Base-by-base conservation (phyloP, 163 green algal species). In the Trebouxia gelatinosa region DNA sequence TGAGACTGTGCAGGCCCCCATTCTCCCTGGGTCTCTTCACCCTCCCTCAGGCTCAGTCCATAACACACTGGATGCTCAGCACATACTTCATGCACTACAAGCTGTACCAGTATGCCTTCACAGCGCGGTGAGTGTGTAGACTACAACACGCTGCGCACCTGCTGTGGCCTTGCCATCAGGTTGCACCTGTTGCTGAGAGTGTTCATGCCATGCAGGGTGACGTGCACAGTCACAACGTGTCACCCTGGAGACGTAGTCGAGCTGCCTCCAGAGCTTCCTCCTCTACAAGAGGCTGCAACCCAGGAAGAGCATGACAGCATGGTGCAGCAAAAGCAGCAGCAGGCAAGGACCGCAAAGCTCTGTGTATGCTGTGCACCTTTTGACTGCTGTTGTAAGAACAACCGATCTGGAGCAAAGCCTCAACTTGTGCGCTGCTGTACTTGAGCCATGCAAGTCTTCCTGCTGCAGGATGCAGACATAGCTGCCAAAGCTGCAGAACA, bases 71-170 rank as follows among this genome's bases (percentile, higher is more conserved):
- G 84, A 84, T 86, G 61, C 68, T 93, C n/a, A 79, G 87, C 61
- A 88, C 84, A 26, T 95, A 93, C 80, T 95, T 40, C 75, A 82
- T 84, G 37, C 88, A 92, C 72, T 93, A 91, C 82, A 93, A 93
- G 79, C 83, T 93, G 43, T 93, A 94, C 81, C 84, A 90, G 79
- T 91, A 91, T 70, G 78, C 81, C 21, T 93, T 89, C 81, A 89
- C 83, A n/a, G n/a, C n/a, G n/a, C n/a, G n/a, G n/a, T n/a, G n/a
- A n/a, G n/a, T n/a, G n/a, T n/a, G n/a, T n/a, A n/a, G n/a, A n/a
- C n/a, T n/a, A n/a, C n/a, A n/a, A n/a, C n/a, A n/a, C n/a, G n/a
- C n/a, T n/a, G n/a, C n/a, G n/a, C n/a, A n/a, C n/a, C n/a, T n/a
- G n/a, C n/a, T n/a, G n/a, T n/a, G n/a, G n/a, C n/a, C n/a, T n/a